Conservation (phyloP, 768 basidiomycete species). For the Pleurotus djamor region DNA sequence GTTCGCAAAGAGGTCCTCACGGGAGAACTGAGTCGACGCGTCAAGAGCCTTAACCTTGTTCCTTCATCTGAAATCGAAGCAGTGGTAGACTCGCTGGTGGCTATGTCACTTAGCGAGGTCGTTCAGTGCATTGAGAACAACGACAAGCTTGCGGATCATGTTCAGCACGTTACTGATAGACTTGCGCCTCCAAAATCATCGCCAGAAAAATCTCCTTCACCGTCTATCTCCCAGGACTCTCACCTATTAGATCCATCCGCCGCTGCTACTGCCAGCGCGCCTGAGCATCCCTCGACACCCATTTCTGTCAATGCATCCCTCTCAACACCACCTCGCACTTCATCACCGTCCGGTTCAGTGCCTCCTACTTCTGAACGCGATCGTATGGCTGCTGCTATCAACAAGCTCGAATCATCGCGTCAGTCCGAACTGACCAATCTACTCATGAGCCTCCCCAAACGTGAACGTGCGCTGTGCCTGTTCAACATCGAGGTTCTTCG, state of each 20-base stretch:
- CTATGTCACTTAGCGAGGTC: slow-evolving; percentile 71
- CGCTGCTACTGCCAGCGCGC: slow-evolving; percentile 82
- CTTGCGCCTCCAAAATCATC: slow-evolving; percentile 26
- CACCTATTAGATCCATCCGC: slow-evolving; percentile 62
- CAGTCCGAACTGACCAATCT: slow-evolving; percentile 71
- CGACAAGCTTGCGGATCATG: slow-evolving; percentile 61
- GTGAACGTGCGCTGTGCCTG: slow-evolving; percentile 87
- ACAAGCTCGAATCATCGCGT: slow-evolving; percentile 57
- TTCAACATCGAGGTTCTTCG: slow-evolving; percentile 83
- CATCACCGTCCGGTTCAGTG: slow-evolving; percentile 70
- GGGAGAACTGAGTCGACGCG: slow-evolving; percentile 76
- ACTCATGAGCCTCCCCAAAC: slow-evolving; percentile 83
- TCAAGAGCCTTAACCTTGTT: slow-evolving; percentile 57
- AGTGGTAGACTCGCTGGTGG: slow-evolving; percentile 72
- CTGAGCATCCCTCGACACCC: slow-evolving; percentile 86
- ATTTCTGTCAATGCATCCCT: slow-evolving; percentile 73
- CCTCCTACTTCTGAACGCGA: slow-evolving; percentile 68
- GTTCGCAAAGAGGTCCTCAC: slow-evolving; percentile 85
- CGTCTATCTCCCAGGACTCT: slow-evolving; percentile 61
- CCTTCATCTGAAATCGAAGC: slow-evolving; percentile 53
- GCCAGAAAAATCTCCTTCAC: slow-evolving; percentile 45
- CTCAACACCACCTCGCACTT: slow-evolving; percentile 82
- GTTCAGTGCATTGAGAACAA: slow-evolving; percentile 75
- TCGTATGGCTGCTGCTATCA: slow-evolving; percentile 66
- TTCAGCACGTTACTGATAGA: slow-evolving; percentile 36